phyloP scores from a whole-genome alignment of 139 green algal genomes.

The Coelastrella sp. region DNA sequence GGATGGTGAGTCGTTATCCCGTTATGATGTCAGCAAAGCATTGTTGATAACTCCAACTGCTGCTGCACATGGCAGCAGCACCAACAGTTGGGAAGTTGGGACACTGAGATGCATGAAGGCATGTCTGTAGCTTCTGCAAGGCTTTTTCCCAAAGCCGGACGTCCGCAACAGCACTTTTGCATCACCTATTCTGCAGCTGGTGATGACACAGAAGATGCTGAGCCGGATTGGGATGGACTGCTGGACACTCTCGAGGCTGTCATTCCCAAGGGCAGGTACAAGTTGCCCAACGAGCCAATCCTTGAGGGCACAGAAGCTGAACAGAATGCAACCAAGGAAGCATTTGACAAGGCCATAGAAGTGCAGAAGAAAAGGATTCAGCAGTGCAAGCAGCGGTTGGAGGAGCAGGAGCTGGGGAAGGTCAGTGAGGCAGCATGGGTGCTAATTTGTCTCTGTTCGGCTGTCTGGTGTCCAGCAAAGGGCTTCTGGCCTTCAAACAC shows the following conservation, averaged over 20 bases:
- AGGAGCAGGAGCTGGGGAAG: conserved; percentile 11
- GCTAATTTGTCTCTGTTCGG: neutral
- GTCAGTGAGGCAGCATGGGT: neutral
- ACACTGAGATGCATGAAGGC: too few species aligned
- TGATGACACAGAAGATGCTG: neutral
- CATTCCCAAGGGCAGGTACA: neutral
- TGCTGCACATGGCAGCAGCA: neutral
- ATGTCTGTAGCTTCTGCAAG: too few species aligned
- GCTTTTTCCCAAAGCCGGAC: too few species aligned
- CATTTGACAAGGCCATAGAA: neutral
- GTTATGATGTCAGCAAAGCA: too few species aligned
- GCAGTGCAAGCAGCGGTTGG: neutral
- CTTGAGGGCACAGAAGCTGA: neutral
- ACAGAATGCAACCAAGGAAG: neutral
- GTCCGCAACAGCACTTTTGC: neutral
- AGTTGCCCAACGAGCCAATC: neutral
- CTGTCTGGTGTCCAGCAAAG: neutral
- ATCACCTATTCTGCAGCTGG: neutral
- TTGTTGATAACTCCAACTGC: too few species aligned
- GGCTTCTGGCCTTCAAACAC: neutral
- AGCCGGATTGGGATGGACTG: neutral
- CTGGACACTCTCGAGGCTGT: neutral
- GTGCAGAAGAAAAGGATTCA: neutral
- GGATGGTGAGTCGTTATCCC: neutral
- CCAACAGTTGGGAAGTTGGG: neutral